Conservation (phyloP, 768 basidiomycete genomes). For the Russula dissimulans region DNA sequence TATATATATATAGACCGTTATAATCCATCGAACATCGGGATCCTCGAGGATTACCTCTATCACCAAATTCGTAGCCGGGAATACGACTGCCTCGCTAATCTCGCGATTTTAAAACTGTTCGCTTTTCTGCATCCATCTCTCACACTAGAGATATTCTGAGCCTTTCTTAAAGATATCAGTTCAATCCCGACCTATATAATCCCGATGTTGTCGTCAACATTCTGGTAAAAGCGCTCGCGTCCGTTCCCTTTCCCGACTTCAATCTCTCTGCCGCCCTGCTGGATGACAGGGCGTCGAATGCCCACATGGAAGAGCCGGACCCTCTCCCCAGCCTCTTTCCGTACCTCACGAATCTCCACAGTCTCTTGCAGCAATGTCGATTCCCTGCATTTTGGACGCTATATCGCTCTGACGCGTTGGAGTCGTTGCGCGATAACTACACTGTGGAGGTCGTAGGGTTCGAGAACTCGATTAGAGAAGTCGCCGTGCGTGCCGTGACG, state of each 20-base stretch:
- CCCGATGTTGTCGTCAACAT: slow-evolving; percentile 91
- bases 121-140: slow-evolving; percentile 20
- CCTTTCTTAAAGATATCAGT: slow-evolving; percentile 67
- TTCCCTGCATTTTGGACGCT: slow-evolving; percentile 81
- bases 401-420: slow-evolving; percentile 62
- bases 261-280: slow-evolving; percentile 90
- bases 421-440: slow-evolving; percentile 74
- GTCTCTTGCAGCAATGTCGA: slow-evolving; percentile 70
- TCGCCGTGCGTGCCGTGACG: slow-evolving; percentile 67
- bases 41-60: slow-evolving; percentile 94
- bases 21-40: slow-evolving; percentile 87
- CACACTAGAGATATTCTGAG: background rate
- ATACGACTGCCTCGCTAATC: slow-evolving; percentile 91
- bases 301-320: slow-evolving; percentile 69
- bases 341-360: slow-evolving; percentile 54
- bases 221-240: slow-evolving; percentile 83
- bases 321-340: slow-evolving; percentile 67
- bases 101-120: slow-evolving; percentile 89
- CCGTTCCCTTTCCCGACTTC: slow-evolving; percentile 85
- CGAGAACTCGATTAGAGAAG: slow-evolving; percentile 72
- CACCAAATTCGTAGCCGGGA: slow-evolving; percentile 86
- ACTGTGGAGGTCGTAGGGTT: slow-evolving; percentile 78
- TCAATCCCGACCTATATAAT: slow-evolving; percentile 89
- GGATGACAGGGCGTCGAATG: slow-evolving; percentile 53
- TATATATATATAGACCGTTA: slow-evolving; percentile 64